These are phyloP conservation scores for Heliocybe sulcata DNA, from an alignment of 1,284 basidiomycete genomes.

Conservation along the genomic window DNA sequence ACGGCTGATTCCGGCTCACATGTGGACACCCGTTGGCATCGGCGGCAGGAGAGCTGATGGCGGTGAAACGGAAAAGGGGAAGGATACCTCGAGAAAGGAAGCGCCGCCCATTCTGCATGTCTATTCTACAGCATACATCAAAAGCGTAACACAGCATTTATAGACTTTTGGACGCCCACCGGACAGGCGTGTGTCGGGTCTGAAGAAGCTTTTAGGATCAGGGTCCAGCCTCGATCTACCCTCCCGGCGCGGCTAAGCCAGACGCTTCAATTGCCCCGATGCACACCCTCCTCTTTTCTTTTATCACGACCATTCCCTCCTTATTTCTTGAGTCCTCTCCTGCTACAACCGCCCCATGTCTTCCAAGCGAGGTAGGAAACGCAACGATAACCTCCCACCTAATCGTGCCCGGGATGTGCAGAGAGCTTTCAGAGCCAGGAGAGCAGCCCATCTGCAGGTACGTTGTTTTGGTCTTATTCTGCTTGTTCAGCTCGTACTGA, in stretches of 20 bases:
- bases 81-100: neutral
- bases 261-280: conserved; percentile 2
- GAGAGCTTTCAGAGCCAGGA: conserved; percentile 84
- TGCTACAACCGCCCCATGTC: conserved; percentile 41
- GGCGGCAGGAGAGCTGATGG: neutral
- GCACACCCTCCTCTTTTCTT: neutral
- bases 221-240: conserved; percentile 2
- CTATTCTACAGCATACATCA: neutral
- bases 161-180: neutral
- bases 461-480: conserved; percentile 23
- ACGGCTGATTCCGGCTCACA: neutral
- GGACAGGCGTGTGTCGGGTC: neutral
- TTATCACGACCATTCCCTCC: neutral
- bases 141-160: neutral
- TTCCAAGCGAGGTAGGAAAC: conserved; percentile 83
- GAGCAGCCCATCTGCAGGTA: conserved; percentile 84
- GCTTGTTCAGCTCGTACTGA: neutral
- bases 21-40: neutral
- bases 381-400: conserved; percentile 88
- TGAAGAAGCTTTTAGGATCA: conserved; percentile 2
- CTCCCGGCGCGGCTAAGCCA: conserved; percentile 1
- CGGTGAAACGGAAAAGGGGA: neutral
- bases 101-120: neutral
- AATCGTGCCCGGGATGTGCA: conserved; percentile 91
- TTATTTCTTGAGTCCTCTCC: neutral